Base-by-base conservation (phyloP, 1,139 yeast species). In the Debaryomycetaceae sp. region DNA sequence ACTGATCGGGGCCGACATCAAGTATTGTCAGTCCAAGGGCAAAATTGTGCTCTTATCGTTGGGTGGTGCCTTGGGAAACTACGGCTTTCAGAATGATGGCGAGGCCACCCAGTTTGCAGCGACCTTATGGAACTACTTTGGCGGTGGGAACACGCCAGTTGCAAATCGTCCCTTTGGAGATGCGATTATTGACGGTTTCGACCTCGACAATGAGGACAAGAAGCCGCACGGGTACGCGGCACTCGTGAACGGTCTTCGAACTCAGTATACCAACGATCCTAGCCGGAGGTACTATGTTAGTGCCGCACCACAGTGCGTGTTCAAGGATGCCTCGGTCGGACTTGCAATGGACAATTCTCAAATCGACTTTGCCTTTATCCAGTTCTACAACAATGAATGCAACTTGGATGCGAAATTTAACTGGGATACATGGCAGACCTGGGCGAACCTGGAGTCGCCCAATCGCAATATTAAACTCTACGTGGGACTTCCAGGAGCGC, bases 251-350 rank as follows among this genome's bases (percentile, higher is more conserved):
- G 65, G 65, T 35, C 64, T 87, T 44, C 76, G 90, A 59, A 43
- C 49, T 11, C 59, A 70, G 36, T 83, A 70, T 44, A 58, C 58
- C 13, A 49, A 58, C 15, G 77, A 76, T 43, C 26, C 62, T 15
- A 62, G 80, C 14, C 77, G 72, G 51, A 45, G 54, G 12, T 87
- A 81, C 58, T 86, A 81, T 52, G 60, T 87, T 28, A 73, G 94
- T 30, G 95, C 95, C 37, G 94, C 97, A 38, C 97, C 97, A 16
- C 97, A 87, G 61, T 87, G 97, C 61, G 81, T 78, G 13, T 82
- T 77, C 50, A 97, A 96, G 14, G 97, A 87, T 58, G 85, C 78
- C 5, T 73, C 81, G 26, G 75, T 80, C 26, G 93, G 94, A 37
- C 72, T 74, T 31, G 57, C 80, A 23, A 55, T 87, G 41, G 59